Conservation (phyloP, 768 basidiomycete genomes). For the Galerina sulciceps region DNA sequence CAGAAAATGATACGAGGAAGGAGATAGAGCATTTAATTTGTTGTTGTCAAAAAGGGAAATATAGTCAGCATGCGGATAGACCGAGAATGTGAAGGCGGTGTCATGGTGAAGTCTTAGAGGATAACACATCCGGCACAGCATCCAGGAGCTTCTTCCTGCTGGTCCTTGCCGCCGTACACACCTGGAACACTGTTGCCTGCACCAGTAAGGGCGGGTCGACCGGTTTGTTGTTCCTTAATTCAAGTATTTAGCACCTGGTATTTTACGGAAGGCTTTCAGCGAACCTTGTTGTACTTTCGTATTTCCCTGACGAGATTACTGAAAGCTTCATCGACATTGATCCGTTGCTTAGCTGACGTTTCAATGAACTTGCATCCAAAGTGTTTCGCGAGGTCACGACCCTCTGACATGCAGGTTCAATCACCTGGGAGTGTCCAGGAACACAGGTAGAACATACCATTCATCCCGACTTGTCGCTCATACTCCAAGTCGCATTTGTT, state of each 20-base stretch:
- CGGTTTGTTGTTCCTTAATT: slow-evolving; percentile 75
- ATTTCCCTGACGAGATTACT: slow-evolving; percentile 92
- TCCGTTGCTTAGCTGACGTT: slow-evolving; percentile 94
- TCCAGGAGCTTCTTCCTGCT: slow-evolving; percentile 57
- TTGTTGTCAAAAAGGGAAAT: slow-evolving; percentile 16
- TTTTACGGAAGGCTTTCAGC: slow-evolving; percentile 13
- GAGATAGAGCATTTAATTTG: slow-evolving; percentile 32
- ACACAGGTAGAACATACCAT: slow-evolving; percentile 57
- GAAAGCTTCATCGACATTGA: slow-evolving; percentile 97
- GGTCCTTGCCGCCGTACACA: slow-evolving; percentile 52
- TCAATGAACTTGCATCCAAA: slow-evolving; percentile 95
- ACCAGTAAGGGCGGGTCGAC: slow-evolving; percentile 64
- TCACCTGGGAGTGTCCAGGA: background rate
- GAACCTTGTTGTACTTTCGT: slow-evolving; percentile 89
- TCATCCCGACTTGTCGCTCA: slow-evolving; percentile 95
- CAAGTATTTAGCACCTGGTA: slow-evolving; percentile 4
- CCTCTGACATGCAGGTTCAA: slow-evolving; percentile 62
- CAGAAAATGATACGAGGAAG: slow-evolving; percentile 14
- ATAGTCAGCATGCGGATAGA: slow-evolving; percentile 13
- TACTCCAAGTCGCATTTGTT: slow-evolving; percentile 97
- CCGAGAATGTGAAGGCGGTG: slow-evolving; percentile 12
- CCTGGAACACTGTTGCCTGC: slow-evolving; percentile 46
- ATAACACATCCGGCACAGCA: slow-evolving; percentile 78
- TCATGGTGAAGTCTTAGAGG: slow-evolving; percentile 34
- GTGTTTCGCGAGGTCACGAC: slow-evolving; percentile 93